Evolutionary conservation across 306 rosid species (phyloP), one percentile per base, ranked within the genome.

Genomic region (Sicyos edulis): DNA sequence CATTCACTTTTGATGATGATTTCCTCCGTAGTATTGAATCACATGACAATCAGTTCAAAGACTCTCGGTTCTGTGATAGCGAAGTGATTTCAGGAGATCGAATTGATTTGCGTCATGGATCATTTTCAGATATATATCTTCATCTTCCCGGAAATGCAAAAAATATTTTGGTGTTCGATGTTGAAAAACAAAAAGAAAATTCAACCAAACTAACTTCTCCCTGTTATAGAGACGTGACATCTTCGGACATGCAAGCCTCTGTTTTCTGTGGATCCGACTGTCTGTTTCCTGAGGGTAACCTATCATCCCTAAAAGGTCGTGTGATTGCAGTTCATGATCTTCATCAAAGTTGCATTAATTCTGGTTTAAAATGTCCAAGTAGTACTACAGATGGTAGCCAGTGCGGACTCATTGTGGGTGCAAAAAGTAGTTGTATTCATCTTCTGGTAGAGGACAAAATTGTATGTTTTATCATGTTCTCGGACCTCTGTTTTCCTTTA

Each of bases 241-340:
- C 44, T 11, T 49, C 44, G 19, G 42, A 21, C 21, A 49, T 45
- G 55, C 54, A 66, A 45, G 11, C 72, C 54, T 50, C 72, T 70
- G 64, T 7, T 34, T 54, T 71, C 80, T 42, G 40, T 65, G 74
- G 76, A 78, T 78, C 82, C 55, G 81, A 75, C 74, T 54, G 78
- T 78, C 60, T 86, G 80, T 84, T 85, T 85, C 96, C 96, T 6
- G 88, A 82, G 78, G 96, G 96, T 26, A 83, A 92, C 66, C 76
- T 92, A 75, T 74, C 77, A 32, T 82, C 93, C 70, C 63, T 85
- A 5, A 71, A 73, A 66, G 98, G 96, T 53, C 78, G 79, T 45
- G 88, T 92, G 68, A 75, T 90, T 77, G 81, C 80, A 21, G 73
- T 82, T 79, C 91, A 88, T 66, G 75, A 74, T 72, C 34, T 76